phyloP scores from a whole-genome alignment of 225 moss, liverwort and hornwort species.

The Ulota crispa region DNA sequence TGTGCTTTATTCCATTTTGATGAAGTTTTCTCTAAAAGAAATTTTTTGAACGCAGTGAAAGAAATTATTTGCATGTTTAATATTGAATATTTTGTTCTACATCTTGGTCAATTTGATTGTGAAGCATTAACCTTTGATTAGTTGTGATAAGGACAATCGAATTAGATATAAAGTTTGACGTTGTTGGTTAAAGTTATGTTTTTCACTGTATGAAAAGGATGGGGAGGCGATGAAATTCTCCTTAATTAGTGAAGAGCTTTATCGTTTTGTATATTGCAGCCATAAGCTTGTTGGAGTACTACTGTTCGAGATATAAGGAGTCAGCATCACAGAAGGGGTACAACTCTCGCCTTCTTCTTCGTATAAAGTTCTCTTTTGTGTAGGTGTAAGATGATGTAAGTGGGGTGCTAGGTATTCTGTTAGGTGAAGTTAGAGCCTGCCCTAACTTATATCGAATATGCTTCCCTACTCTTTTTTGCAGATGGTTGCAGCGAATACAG shows the following conservation, averaged over 20 bases:
- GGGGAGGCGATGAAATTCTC: neutral
- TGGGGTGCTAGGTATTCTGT: slow-evolving; percentile 3
- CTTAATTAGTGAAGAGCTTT: neutral
- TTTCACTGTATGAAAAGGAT: neutral
- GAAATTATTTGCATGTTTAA: no score
- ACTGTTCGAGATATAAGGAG: slow-evolving; percentile 63
- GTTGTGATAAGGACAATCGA: neutral
- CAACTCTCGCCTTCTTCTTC: neutral
- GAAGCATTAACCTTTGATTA: neutral
- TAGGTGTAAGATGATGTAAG: slow-evolving; percentile 14
- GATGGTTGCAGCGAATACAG: slow-evolving; percentile 88
- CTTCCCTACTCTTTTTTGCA: slow-evolving; percentile 27
- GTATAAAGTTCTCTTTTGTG: neutral
- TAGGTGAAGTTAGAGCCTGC: neutral
- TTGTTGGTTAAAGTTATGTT: neutral
- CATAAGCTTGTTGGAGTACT: slow-evolving; percentile 68
- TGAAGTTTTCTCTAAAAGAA: neutral
- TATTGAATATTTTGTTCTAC: neutral
- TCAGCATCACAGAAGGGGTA: slow-evolving; percentile 77
- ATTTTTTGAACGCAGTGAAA: neutral
- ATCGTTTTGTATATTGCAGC: slow-evolving; percentile 41
- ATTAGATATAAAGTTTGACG: neutral
- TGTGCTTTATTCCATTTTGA: neutral
- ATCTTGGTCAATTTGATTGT: neutral
- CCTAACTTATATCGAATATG: neutral